phyloP scores from a whole-genome alignment of 352 stramenopile species.

The Pilasporangium apinafurcum region DNA sequence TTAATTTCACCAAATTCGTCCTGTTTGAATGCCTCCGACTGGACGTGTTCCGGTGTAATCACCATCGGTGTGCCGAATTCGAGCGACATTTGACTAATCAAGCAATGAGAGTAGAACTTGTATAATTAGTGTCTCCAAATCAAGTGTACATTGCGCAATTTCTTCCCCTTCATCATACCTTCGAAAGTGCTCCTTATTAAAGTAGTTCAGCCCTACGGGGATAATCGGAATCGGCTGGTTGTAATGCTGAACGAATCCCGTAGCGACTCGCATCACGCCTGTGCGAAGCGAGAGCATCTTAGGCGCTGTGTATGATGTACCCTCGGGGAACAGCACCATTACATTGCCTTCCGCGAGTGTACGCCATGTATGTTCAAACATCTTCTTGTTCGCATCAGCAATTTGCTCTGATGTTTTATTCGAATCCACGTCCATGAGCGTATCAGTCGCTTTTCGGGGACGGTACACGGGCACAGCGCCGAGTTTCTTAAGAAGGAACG shows the following conservation, averaged over 20 bases:
- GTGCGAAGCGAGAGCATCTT: conserved; percentile 77
- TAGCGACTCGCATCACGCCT: conserved; percentile 64
- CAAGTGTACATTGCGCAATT: not conserved
- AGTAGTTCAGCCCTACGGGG: conserved; percentile 71
- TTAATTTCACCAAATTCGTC: conserved; percentile 35
- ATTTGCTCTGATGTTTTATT: conserved; percentile 57
- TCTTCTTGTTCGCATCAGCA: conserved; percentile 44
- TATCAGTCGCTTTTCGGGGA: conserved; percentile 28
- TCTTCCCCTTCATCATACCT: conserved; percentile 8
- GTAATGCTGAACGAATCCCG: conserved; percentile 63
- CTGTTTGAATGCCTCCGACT: conserved; percentile 20
- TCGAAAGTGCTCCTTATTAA: conserved; percentile 79
- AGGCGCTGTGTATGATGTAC: conserved; percentile 71
- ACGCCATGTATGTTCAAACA: conserved; percentile 74
- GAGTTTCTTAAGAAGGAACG: conserved; percentile 35
- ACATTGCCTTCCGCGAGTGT: conserved; percentile 51
- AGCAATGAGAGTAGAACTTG: not conserved
- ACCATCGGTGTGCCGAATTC: conserved; percentile 62
- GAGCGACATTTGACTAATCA: conserved; percentile 45
- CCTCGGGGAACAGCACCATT: conserved; percentile 77
- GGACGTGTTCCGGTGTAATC: conserved; percentile 27
- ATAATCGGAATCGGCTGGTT: conserved; percentile 66
- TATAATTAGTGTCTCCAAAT: too few species aligned
- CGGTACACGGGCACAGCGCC: conserved; percentile 67
- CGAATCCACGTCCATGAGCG: conserved; percentile 57